These are phyloP conservation scores for Microcera coccophila DNA, from an alignment of 2,329 filamentous ascomycete species.

Conservation along the genomic window DNA sequence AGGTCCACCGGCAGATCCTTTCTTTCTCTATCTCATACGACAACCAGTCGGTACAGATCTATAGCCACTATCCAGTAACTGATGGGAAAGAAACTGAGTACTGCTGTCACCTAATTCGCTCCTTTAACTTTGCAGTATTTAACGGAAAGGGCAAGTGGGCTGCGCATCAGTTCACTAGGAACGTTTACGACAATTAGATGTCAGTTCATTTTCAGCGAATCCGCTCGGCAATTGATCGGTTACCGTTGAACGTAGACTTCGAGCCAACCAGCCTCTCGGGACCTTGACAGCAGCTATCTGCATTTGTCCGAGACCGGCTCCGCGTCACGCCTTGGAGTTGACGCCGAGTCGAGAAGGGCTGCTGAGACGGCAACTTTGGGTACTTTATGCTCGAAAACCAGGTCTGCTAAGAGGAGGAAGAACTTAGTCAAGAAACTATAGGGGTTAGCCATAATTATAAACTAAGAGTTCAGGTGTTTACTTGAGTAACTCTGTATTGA, in stretches of 20 bases:
- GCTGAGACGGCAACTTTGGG: too few species aligned
- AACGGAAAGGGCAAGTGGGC: constrained; percentile 8
- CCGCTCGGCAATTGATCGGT: constrained; percentile 9
- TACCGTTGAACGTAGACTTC: constrained; percentile 9
- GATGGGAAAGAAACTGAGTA: neutral
- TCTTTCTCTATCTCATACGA: neutral
- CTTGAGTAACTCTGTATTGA: too few species aligned
- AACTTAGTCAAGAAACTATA: too few species aligned
- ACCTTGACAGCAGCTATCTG: too few species aligned
- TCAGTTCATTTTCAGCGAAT: constrained; percentile 6
- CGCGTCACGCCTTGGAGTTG: too few species aligned
- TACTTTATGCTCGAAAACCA: too few species aligned
- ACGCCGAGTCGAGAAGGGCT: too few species aligned
- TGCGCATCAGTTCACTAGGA: constrained; percentile 7
- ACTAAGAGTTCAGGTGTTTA: too few species aligned
- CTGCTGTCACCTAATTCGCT: constrained; percentile 34
- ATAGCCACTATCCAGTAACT: neutral
- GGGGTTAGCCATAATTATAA: too few species aligned
- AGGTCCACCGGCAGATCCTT: neutral
- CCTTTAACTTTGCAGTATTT: constrained; percentile 29
- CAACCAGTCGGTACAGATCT: neutral
- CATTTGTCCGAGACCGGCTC: too few species aligned
- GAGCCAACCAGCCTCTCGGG: too few species aligned
- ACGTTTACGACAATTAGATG: constrained; percentile 7
- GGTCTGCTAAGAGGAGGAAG: too few species aligned